Base-by-base conservation (phyloP, 306 rosid species). In the Sicyos baderoa region DNA sequence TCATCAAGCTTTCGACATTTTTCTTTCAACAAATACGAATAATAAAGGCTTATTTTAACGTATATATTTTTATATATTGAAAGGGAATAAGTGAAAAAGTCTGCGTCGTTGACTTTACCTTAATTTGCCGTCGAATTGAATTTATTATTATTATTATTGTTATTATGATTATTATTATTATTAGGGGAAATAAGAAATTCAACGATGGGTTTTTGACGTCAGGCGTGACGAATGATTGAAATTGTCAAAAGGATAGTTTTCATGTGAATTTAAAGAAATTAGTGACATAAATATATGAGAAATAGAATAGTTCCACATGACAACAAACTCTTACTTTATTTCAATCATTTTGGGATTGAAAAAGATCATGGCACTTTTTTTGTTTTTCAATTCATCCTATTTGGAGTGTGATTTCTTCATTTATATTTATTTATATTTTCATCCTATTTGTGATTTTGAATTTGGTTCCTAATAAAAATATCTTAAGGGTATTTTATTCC, bases 161-260 rank as follows among this genome's bases (percentile, higher is more conserved):
- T 67, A 67, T 23, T 10, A 19, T n/a, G n/a, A 15, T 21, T 59
- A 14, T 3, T 45, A 3, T 66, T 66, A 23, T 21, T 67, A 67
- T 23, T 10, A 19, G 68, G n/a, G 69, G 42, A 62, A 62, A 4
- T 22, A 2, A 4, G 14, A 23, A 48, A 4, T 47, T 25, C 45
- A 40, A 40, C 45, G 45, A 40, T 40, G 29, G 57, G 22, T 15
- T 6, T 27, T 22, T 22, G 45, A 66, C 71, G 22, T 66, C 71
- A 66, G 71, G 52, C 71, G 40, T 66, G 71, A 66, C 71, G 71
- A 66, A 47, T 40, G 45, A 40, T 40, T 49, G 14, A 8, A 67
- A 67, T 48, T 25, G 57, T 48, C 42, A 25, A 49, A 49, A 40
- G 11, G 45, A 9, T 40, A 2, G 45, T 40, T 40, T 40, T 40